A percentile compares a stretch with the other conserved stretches of the same genome.
Evolutionary conservation across 768 basidiomycete species (phyloP).

Genomic region (Ramaria rubella): DNA sequence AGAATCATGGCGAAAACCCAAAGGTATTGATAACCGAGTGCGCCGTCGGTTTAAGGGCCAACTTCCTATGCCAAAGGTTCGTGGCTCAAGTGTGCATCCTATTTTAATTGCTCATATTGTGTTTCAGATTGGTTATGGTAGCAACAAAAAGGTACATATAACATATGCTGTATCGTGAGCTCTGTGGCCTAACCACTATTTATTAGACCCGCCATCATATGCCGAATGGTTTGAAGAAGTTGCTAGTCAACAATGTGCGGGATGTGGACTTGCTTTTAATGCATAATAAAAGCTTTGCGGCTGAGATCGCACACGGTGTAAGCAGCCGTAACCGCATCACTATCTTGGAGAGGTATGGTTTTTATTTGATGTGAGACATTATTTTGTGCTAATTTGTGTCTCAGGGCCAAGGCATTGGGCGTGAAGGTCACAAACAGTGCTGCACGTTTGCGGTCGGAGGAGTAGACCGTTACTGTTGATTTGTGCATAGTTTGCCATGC

Average conservation of each 20-base stretch:
- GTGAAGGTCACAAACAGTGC: conserved; percentile 93
- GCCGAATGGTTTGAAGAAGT: conserved; percentile 93
- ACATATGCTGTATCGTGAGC: background rate
- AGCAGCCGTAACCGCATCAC: conserved; percentile 90
- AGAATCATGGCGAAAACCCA: conserved; percentile 99
- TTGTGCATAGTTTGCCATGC: conserved; percentile 2
- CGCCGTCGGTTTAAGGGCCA: conserved; percentile 94
- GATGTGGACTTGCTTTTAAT: conserved; percentile 94
- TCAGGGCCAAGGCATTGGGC: conserved; percentile 75
- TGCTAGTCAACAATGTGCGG: conserved; percentile 88
- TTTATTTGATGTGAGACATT: background rate
- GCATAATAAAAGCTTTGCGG: conserved; percentile 96
- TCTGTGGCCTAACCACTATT: background rate
- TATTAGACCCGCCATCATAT: conserved; percentile 85
- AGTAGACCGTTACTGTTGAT: conserved; percentile 32
- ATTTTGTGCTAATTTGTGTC: conserved; percentile 11
- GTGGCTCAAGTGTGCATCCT: conserved; percentile 16
- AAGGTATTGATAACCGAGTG: conserved; percentile 99
- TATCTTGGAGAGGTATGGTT: conserved; percentile 76
- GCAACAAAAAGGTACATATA: conserved; percentile 66
- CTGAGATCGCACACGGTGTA: conserved; percentile 95
- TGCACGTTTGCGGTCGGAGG: conserved; percentile 92
- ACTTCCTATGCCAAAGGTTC: conserved; percentile 91
- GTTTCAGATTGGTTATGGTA: conserved; percentile 75
- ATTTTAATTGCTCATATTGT: background rate